Evolutionary conservation across 495 filamentous ascomycete genomes (phyloP).

Genomic region (Aspergillus carlsbadensis): DNA sequence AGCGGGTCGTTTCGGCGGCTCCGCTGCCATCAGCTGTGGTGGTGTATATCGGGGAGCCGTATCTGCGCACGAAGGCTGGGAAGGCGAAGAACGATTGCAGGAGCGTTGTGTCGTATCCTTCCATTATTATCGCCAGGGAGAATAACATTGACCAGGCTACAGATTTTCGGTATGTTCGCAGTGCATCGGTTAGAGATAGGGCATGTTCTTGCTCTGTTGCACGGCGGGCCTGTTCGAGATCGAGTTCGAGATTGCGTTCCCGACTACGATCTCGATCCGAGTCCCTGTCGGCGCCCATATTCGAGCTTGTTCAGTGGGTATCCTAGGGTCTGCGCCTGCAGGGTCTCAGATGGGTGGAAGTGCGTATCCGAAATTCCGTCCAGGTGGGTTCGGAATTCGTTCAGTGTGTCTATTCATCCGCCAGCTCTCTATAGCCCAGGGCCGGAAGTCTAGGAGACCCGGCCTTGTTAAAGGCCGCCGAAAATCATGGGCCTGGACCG

Average conservation of each 20-base stretch:
- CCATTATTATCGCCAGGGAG: conserved; percentile 48
- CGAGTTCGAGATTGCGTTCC: neutral
- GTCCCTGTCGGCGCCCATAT: conserved; percentile 1
- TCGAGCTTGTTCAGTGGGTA: neutral
- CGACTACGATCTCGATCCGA: neutral
- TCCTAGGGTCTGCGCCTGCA: neutral
- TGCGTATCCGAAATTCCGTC: neutral
- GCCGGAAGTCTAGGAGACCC: neutral
- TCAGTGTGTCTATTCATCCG: neutral
- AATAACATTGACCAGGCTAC: conserved; percentile 46
- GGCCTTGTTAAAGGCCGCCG: neutral
- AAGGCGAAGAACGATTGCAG: conserved; percentile 39
- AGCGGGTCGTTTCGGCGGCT: conserved; percentile 23
- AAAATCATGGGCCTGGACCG: neutral
- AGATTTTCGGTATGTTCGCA: conserved; percentile 47
- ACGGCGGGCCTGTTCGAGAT: conserved; percentile 7
- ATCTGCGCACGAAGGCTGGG: conserved; percentile 37
- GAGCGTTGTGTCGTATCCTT: conserved; percentile 48
- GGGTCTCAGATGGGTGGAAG: neutral
- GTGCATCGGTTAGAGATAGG: conserved; percentile 7
- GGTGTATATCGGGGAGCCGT: conserved; percentile 27
- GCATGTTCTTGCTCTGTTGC: conserved; percentile 10
- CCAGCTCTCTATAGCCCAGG: neutral
- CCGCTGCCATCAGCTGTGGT: too few species aligned
- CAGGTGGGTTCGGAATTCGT: neutral